Evolutionary conservation across 2,329 filamentous ascomycete genomes (phyloP).

Genomic region (Endoconidiophora laricicola): DNA sequence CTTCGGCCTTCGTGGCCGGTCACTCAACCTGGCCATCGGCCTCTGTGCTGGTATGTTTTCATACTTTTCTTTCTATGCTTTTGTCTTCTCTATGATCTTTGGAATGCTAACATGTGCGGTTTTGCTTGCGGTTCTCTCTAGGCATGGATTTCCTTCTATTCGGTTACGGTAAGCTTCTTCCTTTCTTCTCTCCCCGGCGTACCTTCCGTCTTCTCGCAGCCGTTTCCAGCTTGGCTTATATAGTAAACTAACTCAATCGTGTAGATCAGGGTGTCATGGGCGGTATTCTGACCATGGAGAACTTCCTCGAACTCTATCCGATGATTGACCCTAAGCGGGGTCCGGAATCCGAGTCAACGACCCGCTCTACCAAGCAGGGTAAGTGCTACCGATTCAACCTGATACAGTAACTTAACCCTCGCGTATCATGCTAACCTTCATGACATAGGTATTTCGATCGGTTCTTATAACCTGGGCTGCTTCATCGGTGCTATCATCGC

Average conservation of each 20-base stretch:
- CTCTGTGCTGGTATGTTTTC: slow-evolving; percentile 14
- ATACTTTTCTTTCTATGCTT: not conserved
- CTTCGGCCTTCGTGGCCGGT: slow-evolving; percentile 14
- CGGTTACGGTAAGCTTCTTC: slow-evolving; percentile 19
- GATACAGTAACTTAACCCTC: not conserved
- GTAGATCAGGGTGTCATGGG: slow-evolving; percentile 59
- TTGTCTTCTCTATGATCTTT: not conserved
- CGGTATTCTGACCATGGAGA: slow-evolving; percentile 50
- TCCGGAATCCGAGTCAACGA: slow-evolving; percentile 20
- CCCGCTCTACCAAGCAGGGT: slow-evolving; percentile 32
- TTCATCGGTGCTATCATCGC: slow-evolving; percentile 47
- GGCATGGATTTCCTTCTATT: slow-evolving; percentile 25
- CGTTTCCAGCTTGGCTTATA: no score
- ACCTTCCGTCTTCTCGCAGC: no score
- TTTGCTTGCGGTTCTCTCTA: not conserved
- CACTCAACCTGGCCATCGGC: slow-evolving; percentile 14
- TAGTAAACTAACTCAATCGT: slow-evolving; percentile 15
- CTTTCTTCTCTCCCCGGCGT: no score
- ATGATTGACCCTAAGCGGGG: slow-evolving; percentile 30
- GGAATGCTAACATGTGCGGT: not conserved
- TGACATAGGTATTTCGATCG: slow-evolving; percentile 30
- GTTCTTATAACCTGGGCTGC: slow-evolving; percentile 43
- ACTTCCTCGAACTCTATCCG: slow-evolving; percentile 42
- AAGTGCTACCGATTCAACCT: not conserved
- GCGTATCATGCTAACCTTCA: not conserved